Evolutionary conservation across 2,329 filamentous ascomycete genomes (phyloP), one percentile per base, ranked within the genome.

Genomic region (Hymenoscyphus linearis): DNA sequence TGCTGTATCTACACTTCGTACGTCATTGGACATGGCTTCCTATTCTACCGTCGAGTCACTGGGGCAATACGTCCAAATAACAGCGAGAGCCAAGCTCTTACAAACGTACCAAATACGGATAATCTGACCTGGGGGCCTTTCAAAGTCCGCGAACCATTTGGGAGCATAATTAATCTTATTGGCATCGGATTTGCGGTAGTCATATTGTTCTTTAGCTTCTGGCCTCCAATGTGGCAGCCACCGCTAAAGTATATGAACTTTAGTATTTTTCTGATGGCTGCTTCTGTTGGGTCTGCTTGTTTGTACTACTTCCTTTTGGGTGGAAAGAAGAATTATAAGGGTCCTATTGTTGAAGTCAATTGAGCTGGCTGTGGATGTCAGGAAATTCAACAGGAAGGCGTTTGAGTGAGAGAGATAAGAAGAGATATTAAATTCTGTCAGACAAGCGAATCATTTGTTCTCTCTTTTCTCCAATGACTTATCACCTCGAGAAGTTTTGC

Each of bases 1-100:
- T 76, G 74, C 25, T 76, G 78, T 0, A 74, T 82, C 12, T 77
- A 81, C 52, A 75, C 75, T 18, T 79, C 78, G 16, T 83, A 83
- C 66, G 74, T 82, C 50, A 73, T 81, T 44, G 58, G 57, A 13
- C 50, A 79, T 6, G 14, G 55, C 6, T 52, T 61, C n/a, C 58
- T 56, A 36, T 47, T 63, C 40, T 60, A 55, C 57, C 37, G 53
- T 37, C 57, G 57, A 31, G 44, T 59, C 9, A 59, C 26, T 6
- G 60, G 60, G 13, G 47, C 26, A 2, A 58, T 61, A n/a, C 47
- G 47, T 27, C 36, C 58, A 54, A 55, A 53, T 27, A 26, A 53
- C 18, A 50, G 37, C 22, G 10, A 12, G 25, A 50, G 16, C 5
- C 36, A 55, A 31, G 50, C 27, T 25, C 47, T 50, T 13, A 52